Conservation (phyloP, 169 alveolate genomes). For the Cryptosporidium muris region DNA sequence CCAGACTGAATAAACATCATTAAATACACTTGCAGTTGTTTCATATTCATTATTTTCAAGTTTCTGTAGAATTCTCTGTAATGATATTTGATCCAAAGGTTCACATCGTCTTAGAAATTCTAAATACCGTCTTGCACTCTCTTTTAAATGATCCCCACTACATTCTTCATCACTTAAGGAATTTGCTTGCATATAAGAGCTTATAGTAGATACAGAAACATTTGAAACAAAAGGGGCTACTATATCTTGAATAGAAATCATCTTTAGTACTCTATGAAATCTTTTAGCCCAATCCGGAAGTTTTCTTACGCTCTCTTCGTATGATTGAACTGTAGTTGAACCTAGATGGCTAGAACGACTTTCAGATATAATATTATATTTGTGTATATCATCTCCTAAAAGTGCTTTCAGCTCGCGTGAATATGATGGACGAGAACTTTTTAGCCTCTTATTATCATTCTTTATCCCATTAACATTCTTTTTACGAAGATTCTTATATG, state of each 20-base stretch:
- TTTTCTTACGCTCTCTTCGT: constrained; percentile 19
- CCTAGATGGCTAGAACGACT: constrained; percentile 18
- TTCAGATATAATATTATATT: constrained; percentile 10
- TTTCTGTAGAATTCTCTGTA: constrained; percentile 21
- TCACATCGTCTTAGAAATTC: constrained; percentile 18
- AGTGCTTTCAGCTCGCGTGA: constrained; percentile 66
- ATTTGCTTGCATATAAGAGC: constrained; percentile 18
- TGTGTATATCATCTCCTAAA: constrained; percentile 42
- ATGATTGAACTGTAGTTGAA: background rate
- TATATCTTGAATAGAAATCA: constrained; percentile 45
- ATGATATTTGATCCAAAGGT: constrained; percentile 44
- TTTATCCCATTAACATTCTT: background rate
- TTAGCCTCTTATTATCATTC: constrained; percentile 10
- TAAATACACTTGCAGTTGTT: constrained; percentile 49
- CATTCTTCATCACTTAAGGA: background rate
- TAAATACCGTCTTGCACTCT: background rate
- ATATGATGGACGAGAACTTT: constrained; percentile 68
- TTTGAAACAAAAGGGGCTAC: constrained; percentile 42
- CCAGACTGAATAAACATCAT: constrained; percentile 63
- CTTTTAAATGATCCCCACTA: background rate
- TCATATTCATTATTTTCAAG: constrained; percentile 51
- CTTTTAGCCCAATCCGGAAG: constrained; percentile 70
- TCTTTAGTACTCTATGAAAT: constrained; percentile 55
- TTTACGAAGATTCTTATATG: constrained; percentile 8
- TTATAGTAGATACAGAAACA: constrained; percentile 12